Conservation (phyloP, 2,329 filamentous ascomycete species). For the Coniella vitis region DNA sequence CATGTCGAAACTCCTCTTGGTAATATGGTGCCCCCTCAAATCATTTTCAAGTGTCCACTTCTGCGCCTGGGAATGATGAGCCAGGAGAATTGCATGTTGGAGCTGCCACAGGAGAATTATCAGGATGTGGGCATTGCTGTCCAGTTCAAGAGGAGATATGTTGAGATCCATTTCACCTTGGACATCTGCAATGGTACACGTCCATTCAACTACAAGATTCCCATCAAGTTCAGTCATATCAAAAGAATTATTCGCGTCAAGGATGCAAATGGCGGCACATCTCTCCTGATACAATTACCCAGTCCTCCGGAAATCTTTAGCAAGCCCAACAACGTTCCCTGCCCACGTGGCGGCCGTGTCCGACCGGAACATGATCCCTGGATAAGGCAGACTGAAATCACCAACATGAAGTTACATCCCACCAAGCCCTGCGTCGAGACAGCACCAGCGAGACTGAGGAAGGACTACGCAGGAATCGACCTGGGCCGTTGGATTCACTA, state of each 20-base stretch:
- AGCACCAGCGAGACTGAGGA: constrained; percentile 33
- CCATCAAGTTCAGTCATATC: constrained; percentile 40
- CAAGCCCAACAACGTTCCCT: constrained; percentile 26
- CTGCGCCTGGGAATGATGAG: constrained; percentile 13
- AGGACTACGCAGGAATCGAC: constrained; percentile 36
- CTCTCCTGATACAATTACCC: constrained; percentile 40
- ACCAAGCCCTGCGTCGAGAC: constrained; percentile 22
- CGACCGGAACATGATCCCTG: constrained; percentile 41
- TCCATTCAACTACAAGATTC: constrained; percentile 30
- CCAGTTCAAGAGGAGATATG: constrained; percentile 5
- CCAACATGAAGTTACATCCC: constrained; percentile 22
- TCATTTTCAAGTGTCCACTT: background rate
- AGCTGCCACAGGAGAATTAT: constrained; percentile 9
- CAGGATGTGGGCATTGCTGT: constrained; percentile 1
- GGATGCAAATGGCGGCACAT: constrained; percentile 25
- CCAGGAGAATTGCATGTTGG: constrained; percentile 9
- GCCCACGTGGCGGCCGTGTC: constrained; percentile 27
- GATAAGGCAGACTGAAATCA: constrained; percentile 42
- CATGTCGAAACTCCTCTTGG: background rate
- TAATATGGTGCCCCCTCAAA: background rate
- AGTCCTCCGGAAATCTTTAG: constrained; percentile 43
- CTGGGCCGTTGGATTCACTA: constrained; percentile 53
- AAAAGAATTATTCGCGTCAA: constrained; percentile 35
- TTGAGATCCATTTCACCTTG: constrained; percentile 11
- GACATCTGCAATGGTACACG: background rate